Base-by-base conservation (phyloP, 148 eudicot species). In the Silene latifolia region DNA sequence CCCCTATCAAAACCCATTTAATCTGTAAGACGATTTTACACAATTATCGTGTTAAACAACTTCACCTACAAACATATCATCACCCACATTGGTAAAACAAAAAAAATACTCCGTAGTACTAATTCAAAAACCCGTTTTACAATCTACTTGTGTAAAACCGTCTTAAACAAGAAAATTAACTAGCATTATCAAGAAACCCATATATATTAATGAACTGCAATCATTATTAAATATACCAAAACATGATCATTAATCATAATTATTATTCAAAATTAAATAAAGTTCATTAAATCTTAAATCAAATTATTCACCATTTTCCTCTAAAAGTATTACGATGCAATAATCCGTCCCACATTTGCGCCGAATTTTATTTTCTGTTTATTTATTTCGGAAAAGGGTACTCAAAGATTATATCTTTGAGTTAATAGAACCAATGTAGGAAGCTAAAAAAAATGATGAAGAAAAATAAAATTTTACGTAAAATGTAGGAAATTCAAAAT, bases 261-360 rank as follows among this genome's bases (percentile, higher is more conserved):
- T 27, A 6, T 13, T 35, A n/a, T n/a, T n/a, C n/a, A 5, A 14
- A 68, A 70, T 63, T 6, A 61, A 3, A 39, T 8, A 39, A 39
- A 39, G 44, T 39, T 39, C 8, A 39, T 39, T 10, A 47, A 7
- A 1, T 35, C 7, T 1, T 46, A 18, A 5, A 10, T 6, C 5
- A 62, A 32, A 32, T 2, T 48, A 35, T 58, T 42, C 58, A 91
- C 97, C 97, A 88, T 91, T 85, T 91, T 29, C 78, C 17, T 76
- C 78, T 84, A 80, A 92, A 89, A 76, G 81, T 86, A 83, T 85
- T 87, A 62, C 89, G 91, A 77, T 76, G 67, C 42, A 83, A 63
- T 46, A 86, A 66, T 35, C 79, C 86, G 72, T 88, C 90, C 65
- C 85, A 87, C 97, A 92, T 92, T 44, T 68, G 74, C 25, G 44